These are phyloP conservation scores for Lactarius akahatsu DNA, from an alignment of 768 basidiomycete genomes.

Conservation along the genomic window DNA sequence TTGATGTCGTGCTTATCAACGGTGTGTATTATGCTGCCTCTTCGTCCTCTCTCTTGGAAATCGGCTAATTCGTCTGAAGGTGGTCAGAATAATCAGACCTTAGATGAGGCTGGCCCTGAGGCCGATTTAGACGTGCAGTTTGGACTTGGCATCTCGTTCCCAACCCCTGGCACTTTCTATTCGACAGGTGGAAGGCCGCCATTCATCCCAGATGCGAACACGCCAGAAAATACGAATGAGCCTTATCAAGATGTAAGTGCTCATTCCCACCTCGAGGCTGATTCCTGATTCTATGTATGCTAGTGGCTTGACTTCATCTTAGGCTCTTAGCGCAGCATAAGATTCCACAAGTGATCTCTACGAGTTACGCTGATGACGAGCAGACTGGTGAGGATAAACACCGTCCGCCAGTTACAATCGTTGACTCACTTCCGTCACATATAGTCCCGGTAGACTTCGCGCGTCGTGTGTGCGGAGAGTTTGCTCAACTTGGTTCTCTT, in stretches of 20 bases:
- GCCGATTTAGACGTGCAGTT: constrained; percentile 70
- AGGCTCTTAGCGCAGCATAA: constrained; percentile 43
- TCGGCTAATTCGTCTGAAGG: constrained; percentile 34
- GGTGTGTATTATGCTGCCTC: constrained; percentile 41
- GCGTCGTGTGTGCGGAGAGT: constrained; percentile 52
- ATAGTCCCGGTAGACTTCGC: constrained; percentile 60
- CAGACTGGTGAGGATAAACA: constrained; percentile 49
- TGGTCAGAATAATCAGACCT: constrained; percentile 58
- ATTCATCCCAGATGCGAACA: constrained; percentile 48
- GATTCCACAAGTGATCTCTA: constrained; percentile 62
- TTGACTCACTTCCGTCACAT: constrained; percentile 18
- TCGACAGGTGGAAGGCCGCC: constrained; percentile 64
- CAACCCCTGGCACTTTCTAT: constrained; percentile 58
- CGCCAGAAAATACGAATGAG: constrained; percentile 47
- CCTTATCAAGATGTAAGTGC: constrained; percentile 46
- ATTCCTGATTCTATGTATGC: constrained; percentile 4
- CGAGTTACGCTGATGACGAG: constrained; percentile 72
- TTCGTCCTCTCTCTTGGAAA: not conserved
- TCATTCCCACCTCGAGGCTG: not conserved
- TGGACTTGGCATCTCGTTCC: constrained; percentile 62
- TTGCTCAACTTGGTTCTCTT: constrained; percentile 59
- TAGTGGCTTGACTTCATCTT: constrained; percentile 67
- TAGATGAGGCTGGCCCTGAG: constrained; percentile 55
- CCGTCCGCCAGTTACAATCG: constrained; percentile 39
- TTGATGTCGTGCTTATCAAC: constrained; percentile 53